Percentiles rank a stretch among this genome's conserved stretches.
Evolutionary conservation across 768 basidiomycete species (phyloP).

Genomic region (Vishniacozyma victoriae): DNA sequence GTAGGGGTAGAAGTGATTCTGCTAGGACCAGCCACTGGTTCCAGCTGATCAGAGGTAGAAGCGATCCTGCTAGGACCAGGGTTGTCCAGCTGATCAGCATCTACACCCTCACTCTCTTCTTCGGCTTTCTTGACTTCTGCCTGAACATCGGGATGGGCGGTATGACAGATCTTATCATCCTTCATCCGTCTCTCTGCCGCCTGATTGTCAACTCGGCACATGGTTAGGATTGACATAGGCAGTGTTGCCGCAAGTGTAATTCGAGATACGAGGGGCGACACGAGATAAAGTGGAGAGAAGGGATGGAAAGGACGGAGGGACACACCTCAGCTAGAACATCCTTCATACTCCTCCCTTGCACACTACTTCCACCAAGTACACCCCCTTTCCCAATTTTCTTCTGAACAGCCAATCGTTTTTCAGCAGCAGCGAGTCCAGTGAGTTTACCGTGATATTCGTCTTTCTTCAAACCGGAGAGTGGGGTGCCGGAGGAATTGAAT

Average conservation of each 20-base stretch:
- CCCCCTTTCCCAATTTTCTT: slow-evolving; percentile 54
- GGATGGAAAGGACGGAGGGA: slow-evolving; percentile 3
- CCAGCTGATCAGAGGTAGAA: neutral
- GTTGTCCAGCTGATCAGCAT: slow-evolving; percentile 48
- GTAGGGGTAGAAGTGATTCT: neutral
- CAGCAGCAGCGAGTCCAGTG: slow-evolving; percentile 73
- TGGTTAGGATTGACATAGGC: neutral
- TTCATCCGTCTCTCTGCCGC: slow-evolving; percentile 73
- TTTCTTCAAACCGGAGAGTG: slow-evolving; percentile 63
- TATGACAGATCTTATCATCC: slow-evolving; percentile 66
- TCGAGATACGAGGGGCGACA: too few species aligned
- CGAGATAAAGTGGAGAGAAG: too few species aligned
- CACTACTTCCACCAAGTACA: slow-evolving; percentile 55
- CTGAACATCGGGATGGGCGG: slow-evolving; percentile 30
- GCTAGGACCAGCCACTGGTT: too few species aligned
- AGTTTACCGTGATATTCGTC: slow-evolving; percentile 60
- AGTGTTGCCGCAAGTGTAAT: too few species aligned
- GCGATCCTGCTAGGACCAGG: neutral
- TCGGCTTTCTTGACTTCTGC: slow-evolving; percentile 60
- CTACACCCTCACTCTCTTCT: slow-evolving; percentile 58
- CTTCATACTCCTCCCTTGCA: slow-evolving; percentile 55
- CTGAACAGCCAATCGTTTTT: slow-evolving; percentile 58
- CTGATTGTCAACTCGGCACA: slow-evolving; percentile 48
- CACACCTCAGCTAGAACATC: slow-evolving; percentile 69
- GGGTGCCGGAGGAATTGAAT: slow-evolving; percentile 69